These are phyloP conservation scores for Gossypium schwendimanii DNA, from an alignment of 441 rosid species.

Conservation along the genomic window DNA sequence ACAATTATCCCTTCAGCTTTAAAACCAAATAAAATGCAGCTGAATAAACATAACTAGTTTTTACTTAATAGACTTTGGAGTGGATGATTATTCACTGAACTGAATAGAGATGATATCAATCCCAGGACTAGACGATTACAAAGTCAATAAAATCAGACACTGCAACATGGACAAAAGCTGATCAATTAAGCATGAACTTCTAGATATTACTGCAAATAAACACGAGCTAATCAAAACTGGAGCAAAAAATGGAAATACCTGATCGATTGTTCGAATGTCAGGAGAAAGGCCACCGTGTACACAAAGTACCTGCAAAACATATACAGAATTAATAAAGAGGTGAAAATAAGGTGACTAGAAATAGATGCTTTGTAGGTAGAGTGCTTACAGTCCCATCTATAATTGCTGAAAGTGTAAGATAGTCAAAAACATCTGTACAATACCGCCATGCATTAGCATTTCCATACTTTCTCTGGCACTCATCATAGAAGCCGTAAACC, in stretches of 20 bases:
- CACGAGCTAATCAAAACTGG: background rate
- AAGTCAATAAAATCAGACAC: background rate
- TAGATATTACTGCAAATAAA: background rate
- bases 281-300: constrained; percentile 99
- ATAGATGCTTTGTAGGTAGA: background rate
- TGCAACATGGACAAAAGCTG: background rate
- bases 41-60: background rate
- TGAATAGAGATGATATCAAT: background rate
- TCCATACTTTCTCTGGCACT: constrained; percentile 98
- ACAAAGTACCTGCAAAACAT: constrained; percentile 69
- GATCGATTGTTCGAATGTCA: constrained; percentile 89
- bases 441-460: constrained; percentile 99
- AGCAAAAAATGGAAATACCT: constrained; percentile 37
- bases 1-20: background rate
- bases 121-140: background rate
- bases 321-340: constrained; percentile 7
- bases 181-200: background rate
- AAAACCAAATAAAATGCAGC: background rate
- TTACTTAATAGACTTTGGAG: background rate
- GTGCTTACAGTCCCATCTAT: constrained; percentile 91
- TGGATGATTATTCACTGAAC: background rate
- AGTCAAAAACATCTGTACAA: constrained; percentile 98
- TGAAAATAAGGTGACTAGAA: background rate
- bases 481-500: constrained; percentile 99
- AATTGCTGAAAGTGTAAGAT: constrained; percentile 94